A percentile compares a stretch with the other conserved stretches of the same genome.
Conservation (phyloP, 2,329 filamentous ascomycete species). For the Penicillium hesseltinei region DNA sequence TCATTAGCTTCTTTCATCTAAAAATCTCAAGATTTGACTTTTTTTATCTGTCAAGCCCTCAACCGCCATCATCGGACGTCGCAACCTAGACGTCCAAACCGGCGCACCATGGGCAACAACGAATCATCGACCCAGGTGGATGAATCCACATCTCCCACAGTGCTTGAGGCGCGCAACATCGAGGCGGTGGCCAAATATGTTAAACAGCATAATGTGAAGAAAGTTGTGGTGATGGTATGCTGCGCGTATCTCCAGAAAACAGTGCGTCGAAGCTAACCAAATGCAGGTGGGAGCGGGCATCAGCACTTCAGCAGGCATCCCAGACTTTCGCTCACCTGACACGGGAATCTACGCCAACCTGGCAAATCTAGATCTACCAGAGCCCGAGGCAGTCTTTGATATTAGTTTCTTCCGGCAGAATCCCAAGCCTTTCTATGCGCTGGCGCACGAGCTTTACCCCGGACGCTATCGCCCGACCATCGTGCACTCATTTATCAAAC, state of each 20-base stretch:
- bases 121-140: conserved; percentile 69
- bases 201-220: conserved; percentile 62
- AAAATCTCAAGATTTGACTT: background rate
- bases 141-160: conserved; percentile 62
- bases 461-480: conserved; percentile 86
- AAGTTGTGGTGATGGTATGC: conserved; percentile 75
- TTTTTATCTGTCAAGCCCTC: background rate
- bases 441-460: conserved; percentile 89
- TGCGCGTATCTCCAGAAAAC: background rate
- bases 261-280: conserved; percentile 6
- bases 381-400: conserved; percentile 92
- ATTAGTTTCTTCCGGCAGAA: conserved; percentile 83
- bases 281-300: conserved; percentile 78
- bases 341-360: conserved; percentile 95
- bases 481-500: conserved; percentile 80
- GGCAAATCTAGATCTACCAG: conserved; percentile 76
- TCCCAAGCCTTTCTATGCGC: conserved; percentile 84
- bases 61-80: conserved; percentile 22
- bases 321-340: conserved; percentile 89
- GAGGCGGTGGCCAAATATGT: conserved; percentile 79
- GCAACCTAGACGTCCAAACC: conserved; percentile 22
- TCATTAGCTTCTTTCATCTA: background rate
- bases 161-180: conserved; percentile 67
- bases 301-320: conserved; percentile 59
- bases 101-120: conserved; percentile 75